Base-by-base conservation (phyloP, 2,329 filamentous ascomycete species). In the Talaromyces atroroseus region DNA sequence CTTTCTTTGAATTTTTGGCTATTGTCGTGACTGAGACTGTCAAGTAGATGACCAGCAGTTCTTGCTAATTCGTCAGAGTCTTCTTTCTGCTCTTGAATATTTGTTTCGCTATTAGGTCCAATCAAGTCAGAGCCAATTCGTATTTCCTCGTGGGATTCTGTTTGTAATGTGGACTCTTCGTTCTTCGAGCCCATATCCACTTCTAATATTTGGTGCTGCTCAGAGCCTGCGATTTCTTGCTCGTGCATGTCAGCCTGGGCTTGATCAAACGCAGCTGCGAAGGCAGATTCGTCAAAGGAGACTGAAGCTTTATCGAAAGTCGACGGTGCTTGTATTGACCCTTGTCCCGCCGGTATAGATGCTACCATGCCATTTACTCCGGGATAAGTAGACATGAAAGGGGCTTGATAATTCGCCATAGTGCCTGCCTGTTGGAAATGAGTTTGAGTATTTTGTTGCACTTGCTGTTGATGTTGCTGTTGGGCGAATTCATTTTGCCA, bases 1-100 rank as follows among this genome's bases (percentile, higher is more conserved):
- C 88, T 92, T 66, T 91, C 83, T 64, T 85, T 83, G 70, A 94
- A 94, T 66, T 92, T 92, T 48, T 84, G 75, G 55, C 81, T 86
- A 57, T 83, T 80, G 62, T 92, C 86, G 63, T 85, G 77, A 20
- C 82, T 78, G 12, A 95, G 82, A 38, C 83, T 85, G 54, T 86
- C 79, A 5, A 94, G 76, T 3, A 95, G 77, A 58, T 86, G 78
- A 16, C 82, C 84, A 5, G 90, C 90, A 1, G 88, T 91, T 42
- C 78, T 78, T 20, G 88, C 85, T 26, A 94, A 80, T 46, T 88
- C 88, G 60, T 90, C 83, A 23, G 84, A 79, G 52, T 86, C 80
- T 21, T 74, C 69, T 44, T 65, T 62, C 61, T 71, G 65, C 38
- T 69, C 58, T 62, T 67, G 56, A 57, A 60, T 59, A 11, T 70